phyloP scores from a whole-genome alignment of 768 basidiomycete species.

The Favolaschia claudopus region DNA sequence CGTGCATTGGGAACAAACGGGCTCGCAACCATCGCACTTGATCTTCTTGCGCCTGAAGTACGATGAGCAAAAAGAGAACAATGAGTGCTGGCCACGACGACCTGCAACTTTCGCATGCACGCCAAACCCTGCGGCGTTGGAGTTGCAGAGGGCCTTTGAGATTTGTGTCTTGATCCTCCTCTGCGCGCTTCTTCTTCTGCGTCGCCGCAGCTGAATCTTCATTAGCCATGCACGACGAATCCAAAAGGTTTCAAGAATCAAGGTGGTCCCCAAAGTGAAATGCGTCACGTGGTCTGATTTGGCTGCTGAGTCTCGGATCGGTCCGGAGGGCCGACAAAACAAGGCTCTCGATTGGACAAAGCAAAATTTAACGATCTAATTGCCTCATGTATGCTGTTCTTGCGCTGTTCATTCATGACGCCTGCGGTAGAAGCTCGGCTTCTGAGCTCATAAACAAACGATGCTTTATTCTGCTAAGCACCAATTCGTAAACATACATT shows the following conservation, averaged over 20 bases:
- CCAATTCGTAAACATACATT: no score
- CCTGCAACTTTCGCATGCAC: constrained; percentile 92
- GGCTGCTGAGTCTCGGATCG: constrained; percentile 6
- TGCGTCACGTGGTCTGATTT: background rate
- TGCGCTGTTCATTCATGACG: no score
- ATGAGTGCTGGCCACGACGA: constrained; percentile 42
- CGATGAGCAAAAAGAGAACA: constrained; percentile 27
- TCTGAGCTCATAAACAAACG: background rate
- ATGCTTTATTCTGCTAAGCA: no score
- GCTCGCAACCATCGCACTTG: constrained; percentile 90
- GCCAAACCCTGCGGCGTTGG: constrained; percentile 84
- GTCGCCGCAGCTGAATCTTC: constrained; percentile 46
- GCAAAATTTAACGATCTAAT: no score
- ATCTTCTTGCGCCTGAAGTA: constrained; percentile 84
- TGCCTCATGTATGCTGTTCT: no score
- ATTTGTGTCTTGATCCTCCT: constrained; percentile 67
- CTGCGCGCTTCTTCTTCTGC: constrained; percentile 78
- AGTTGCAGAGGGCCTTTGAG: constrained; percentile 78
- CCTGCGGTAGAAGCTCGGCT: background rate
- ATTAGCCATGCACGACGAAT: constrained; percentile 14
- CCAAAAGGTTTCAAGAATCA: background rate
- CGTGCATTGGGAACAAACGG: constrained; percentile 83
- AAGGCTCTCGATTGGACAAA: no score
- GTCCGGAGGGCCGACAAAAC: background rate
- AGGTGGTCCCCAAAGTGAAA: no score